These are phyloP conservation scores for Yamadazyma phyllophila DNA, from an alignment of 805 yeast genomes.

Conservation along the genomic window DNA sequence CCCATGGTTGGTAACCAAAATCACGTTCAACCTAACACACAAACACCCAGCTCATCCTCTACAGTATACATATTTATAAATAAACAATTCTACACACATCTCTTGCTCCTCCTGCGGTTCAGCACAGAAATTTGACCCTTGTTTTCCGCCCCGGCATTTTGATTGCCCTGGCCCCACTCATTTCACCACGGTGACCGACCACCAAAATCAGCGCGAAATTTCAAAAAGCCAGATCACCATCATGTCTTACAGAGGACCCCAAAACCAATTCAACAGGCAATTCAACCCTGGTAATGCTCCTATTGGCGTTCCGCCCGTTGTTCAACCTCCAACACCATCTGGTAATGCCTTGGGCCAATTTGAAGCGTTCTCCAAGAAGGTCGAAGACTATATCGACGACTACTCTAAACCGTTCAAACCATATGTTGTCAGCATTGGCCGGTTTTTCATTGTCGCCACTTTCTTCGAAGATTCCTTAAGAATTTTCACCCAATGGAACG, in stretches of 20 bases:
- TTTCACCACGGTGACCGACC: background rate
- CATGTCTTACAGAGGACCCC: conserved; percentile 47
- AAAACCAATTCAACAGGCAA: conserved; percentile 38
- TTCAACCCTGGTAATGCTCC: conserved; percentile 18
- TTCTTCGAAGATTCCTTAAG: conserved; percentile 87
- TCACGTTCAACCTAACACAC: no score
- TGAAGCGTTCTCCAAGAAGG: conserved; percentile 50
- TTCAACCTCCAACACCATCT: conserved; percentile 30
- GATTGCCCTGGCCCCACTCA: no score
- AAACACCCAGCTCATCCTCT: no score
- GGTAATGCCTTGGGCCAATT: conserved; percentile 36
- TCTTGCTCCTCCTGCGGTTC: no score
- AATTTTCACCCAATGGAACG: conserved; percentile 83
- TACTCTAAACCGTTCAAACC: conserved; percentile 58
- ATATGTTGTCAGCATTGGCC: conserved; percentile 81
- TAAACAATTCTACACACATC: no score
- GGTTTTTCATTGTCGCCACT: conserved; percentile 89
- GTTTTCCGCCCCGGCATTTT: no score
- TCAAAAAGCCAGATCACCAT: conserved; percentile 6
- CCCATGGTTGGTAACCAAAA: no score
- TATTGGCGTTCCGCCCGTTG: conserved; percentile 9
- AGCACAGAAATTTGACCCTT: no score
- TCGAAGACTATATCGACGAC: conserved; percentile 54
- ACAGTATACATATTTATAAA: no score
- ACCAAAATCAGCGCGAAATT: background rate